Base-by-base conservation (phyloP, 1,284 basidiomycete genomes). In the Cutaneotrichosporon daszewskae region DNA sequence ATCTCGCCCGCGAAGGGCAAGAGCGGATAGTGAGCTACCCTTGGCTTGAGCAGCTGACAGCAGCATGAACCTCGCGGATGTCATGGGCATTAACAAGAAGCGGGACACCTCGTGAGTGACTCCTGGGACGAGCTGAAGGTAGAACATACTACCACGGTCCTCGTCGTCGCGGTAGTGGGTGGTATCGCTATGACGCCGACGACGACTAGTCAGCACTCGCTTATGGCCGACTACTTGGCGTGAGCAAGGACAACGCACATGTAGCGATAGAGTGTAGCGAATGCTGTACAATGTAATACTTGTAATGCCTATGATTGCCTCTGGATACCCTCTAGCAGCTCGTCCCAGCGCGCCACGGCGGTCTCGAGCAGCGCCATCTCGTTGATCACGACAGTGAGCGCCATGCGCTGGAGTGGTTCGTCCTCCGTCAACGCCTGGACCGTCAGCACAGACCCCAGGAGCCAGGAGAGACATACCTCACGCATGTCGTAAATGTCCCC, bases 321-420 rank as follows among this genome's bases (percentile, higher is more conserved):
- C n/a, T n/a, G n/a, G n/a, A n/a, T n/a, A n/a, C n/a, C 38, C 16
- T 13, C 20, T 12, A 48, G 28, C 18, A 57, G 41, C 16, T 55
- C 51, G 10, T 47, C 40, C 69, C 66, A 70, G 29, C 54, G 54
- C 31, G 51, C 47, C 9, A 57, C n/a, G 3, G 62, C 57, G 6
- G 58, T 56, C 18, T 48, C 37, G 10, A 72, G 33, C 22, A 70
- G 54, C 11, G 57, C 54, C 17, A 62, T 44, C 49, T 72, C 70
- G 37, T 67, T 59, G 31, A 67, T 58, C 8, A 58, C 45, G 9
- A 71, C 26, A 1, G 59, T 66, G 41, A 71, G 47, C 1, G 65
- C 68, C 59, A 68, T 63, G 8, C 47, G 18, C 43, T 58, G 55
- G 10, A 58, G 44, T 4, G 35, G 29, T 1, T 45, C 45, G 3